A percentile compares a stretch with the other conserved stretches of the same genome.
phyloP scores from a whole-genome alignment of 805 yeast species.

The Blastobotrys americana region DNA sequence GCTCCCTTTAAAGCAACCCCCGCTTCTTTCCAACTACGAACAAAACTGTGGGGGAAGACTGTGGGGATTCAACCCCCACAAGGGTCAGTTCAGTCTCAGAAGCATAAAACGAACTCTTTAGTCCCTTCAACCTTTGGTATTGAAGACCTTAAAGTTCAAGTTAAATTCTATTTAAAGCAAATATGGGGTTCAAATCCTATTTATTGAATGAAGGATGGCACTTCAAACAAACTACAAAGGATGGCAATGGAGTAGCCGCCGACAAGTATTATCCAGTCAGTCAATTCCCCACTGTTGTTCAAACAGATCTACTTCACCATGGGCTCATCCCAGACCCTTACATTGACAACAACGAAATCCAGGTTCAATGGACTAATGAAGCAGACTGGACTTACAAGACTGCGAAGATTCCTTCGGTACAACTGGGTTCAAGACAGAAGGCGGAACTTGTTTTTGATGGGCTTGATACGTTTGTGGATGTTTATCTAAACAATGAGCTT shows the following conservation, averaged over 20 bases:
- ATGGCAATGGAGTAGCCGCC: neutral
- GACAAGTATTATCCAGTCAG: conserved; percentile 7
- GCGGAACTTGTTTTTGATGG: conserved; percentile 17
- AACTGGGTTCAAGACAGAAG: neutral
- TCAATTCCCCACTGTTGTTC: conserved; percentile 15
- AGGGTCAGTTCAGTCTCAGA: too few species aligned
- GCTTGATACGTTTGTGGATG: conserved; percentile 17
- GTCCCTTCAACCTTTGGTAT: too few species aligned
- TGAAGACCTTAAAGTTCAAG: too few species aligned
- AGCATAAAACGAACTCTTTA: too few species aligned
- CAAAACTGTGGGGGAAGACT: too few species aligned
- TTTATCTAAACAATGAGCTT: conserved; percentile 5
- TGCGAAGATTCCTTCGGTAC: conserved; percentile 9
- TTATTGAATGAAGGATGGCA: conserved; percentile 3
- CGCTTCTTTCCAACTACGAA: too few species aligned
- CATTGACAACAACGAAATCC: conserved; percentile 36
- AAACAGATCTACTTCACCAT: conserved; percentile 34
- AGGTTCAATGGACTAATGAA: conserved; percentile 46
- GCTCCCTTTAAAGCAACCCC: too few species aligned
- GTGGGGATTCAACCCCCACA: too few species aligned
- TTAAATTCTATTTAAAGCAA: too few species aligned
- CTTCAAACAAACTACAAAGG: conserved; percentile 3
- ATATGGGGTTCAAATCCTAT: neutral
- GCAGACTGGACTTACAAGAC: conserved; percentile 42
- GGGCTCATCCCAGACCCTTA: conserved; percentile 42